Percentiles rank a stretch among this genome's conserved stretches.
phyloP scores from a whole-genome alignment of 192 early-diverging fungal species.

The Backusella westeae region DNA sequence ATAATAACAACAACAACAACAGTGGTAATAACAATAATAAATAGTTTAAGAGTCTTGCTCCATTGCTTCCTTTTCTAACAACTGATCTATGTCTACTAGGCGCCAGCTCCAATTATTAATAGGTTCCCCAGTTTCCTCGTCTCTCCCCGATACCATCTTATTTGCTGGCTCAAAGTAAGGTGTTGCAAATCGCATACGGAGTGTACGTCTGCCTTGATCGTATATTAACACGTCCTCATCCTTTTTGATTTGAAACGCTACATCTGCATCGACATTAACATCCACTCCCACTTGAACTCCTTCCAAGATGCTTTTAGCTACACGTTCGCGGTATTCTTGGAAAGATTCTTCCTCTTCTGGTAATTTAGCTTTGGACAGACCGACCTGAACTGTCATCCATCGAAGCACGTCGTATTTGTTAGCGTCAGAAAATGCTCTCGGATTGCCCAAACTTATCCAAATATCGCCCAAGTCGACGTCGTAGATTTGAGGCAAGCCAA shows the following conservation, averaged over 20 bases:
- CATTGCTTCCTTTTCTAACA: conserved; percentile 45
- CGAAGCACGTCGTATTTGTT: conserved; percentile 32
- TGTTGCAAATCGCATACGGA: conserved; percentile 47
- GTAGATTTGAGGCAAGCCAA: conserved; percentile 44
- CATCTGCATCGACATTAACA: conserved; percentile 44
- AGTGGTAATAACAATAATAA: neutral
- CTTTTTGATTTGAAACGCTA: conserved; percentile 20
- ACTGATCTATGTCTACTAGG: conserved; percentile 49
- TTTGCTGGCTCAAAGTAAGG: conserved; percentile 53
- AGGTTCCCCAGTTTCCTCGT: conserved; percentile 27
- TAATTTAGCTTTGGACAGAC: neutral
- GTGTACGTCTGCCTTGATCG: conserved; percentile 42
- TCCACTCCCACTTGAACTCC: conserved; percentile 50
- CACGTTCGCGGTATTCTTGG: conserved; percentile 36
- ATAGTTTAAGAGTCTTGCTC: conserved; percentile 6
- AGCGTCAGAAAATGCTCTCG: conserved; percentile 20
- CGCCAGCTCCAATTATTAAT: conserved; percentile 50
- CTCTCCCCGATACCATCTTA: conserved; percentile 43
- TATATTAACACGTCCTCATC: conserved; percentile 32
- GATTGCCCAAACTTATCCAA: conserved; percentile 43
- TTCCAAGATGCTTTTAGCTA: conserved; percentile 44
- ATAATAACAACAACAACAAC: neutral
- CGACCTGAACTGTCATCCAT: conserved; percentile 42
- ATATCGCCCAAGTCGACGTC: conserved; percentile 47
- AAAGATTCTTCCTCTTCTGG: conserved; percentile 19